These are phyloP conservation scores for Pythium brassicae DNA, from an alignment of 352 stramenopile genomes.

Conservation along the genomic window DNA sequence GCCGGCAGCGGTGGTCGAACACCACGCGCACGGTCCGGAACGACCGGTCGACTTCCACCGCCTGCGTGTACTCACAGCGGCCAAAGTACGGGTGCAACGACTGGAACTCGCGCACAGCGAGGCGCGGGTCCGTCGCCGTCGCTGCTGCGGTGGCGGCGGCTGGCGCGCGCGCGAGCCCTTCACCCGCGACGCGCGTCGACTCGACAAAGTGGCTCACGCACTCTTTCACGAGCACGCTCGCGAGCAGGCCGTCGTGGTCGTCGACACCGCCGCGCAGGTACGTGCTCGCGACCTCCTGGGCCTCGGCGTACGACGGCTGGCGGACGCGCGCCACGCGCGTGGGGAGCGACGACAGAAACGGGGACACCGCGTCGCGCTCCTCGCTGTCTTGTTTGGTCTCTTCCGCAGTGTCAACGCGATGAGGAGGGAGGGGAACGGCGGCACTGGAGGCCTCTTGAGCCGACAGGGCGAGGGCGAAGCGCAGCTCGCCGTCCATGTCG, in stretches of 20 bases:
- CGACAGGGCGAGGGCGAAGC: slow-evolving; percentile 11
- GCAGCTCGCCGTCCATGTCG: slow-evolving; percentile 16
- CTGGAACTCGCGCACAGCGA: slow-evolving; percentile 51
- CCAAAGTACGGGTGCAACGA: slow-evolving; percentile 86
- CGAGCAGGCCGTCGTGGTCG: slow-evolving; percentile 59
- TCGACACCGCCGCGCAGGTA: slow-evolving; percentile 47
- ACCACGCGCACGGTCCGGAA: slow-evolving; percentile 69
- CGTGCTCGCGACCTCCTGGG: slow-evolving; percentile 49
- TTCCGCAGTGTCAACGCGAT: too few species aligned
- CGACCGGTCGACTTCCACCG: slow-evolving; percentile 41
- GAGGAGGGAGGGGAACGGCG: background rate
- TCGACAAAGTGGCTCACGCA: slow-evolving; percentile 84
- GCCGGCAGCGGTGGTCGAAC: slow-evolving; percentile 75
- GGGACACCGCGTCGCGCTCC: slow-evolving; percentile 1
- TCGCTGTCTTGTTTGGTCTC: slow-evolving; percentile 39
- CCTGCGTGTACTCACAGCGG: slow-evolving; percentile 71
- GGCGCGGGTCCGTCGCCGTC: too few species aligned
- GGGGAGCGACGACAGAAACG: background rate
- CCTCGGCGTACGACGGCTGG: slow-evolving; percentile 57
- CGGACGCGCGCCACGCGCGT: slow-evolving; percentile 15
- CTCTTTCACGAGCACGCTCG: slow-evolving; percentile 76
- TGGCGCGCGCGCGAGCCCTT: slow-evolving; percentile 22
- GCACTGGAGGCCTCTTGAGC: slow-evolving; percentile 1
- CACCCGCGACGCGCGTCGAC: slow-evolving; percentile 66
- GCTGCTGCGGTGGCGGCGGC: background rate